These are phyloP conservation scores for Nakaseomyces glabratus DNA, from an alignment of 1,139 yeast species.

Conservation along the genomic window DNA sequence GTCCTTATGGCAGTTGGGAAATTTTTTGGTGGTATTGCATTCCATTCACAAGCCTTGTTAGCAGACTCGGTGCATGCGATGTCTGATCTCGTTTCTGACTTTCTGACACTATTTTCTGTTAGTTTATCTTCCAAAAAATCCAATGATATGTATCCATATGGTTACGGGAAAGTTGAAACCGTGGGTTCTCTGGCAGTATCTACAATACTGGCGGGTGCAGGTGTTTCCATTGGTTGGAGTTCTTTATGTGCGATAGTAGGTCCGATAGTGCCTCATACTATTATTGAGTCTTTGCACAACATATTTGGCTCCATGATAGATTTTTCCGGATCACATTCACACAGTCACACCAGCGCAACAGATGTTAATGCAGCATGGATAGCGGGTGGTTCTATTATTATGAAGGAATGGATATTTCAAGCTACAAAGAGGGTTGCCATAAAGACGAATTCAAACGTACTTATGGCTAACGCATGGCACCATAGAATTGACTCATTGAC, in stretches of 20 bases:
- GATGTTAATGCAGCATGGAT: slow-evolving; percentile 93
- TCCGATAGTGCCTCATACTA: slow-evolving; percentile 50
- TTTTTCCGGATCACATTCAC: slow-evolving; percentile 32
- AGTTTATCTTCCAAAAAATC: slow-evolving; percentile 67
- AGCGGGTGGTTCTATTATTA: slow-evolving; percentile 76
- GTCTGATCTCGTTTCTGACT: slow-evolving; percentile 82
- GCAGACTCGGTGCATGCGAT: slow-evolving; percentile 94
- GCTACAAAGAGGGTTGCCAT: slow-evolving; percentile 75
- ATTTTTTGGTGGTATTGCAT: slow-evolving; percentile 79
- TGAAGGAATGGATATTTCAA: slow-evolving; percentile 79
- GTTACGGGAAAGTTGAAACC: slow-evolving; percentile 89
- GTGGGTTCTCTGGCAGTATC: slow-evolving; percentile 86
- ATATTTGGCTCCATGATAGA: slow-evolving; percentile 10
- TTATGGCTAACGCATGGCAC: slow-evolving; percentile 97
- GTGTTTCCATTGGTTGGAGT: slow-evolving; percentile 85
- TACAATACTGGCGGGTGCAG: slow-evolving; percentile 73
- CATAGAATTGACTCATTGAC: slow-evolving; percentile 94
- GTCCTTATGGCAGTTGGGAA: slow-evolving; percentile 80
- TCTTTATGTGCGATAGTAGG: slow-evolving; percentile 65
- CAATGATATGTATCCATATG: slow-evolving; percentile 61
- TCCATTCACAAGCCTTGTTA: slow-evolving; percentile 87
- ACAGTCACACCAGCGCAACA: slow-evolving; percentile 37
- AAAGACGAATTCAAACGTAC: slow-evolving; percentile 71
- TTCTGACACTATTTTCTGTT: slow-evolving; percentile 82
- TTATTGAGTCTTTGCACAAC: slow-evolving; percentile 38